A percentile compares a stretch with the other conserved stretches of the same genome.
These are phyloP conservation scores for Mesostigma viride DNA, from an alignment of 139 green algal species.

Conservation along the genomic window DNA sequence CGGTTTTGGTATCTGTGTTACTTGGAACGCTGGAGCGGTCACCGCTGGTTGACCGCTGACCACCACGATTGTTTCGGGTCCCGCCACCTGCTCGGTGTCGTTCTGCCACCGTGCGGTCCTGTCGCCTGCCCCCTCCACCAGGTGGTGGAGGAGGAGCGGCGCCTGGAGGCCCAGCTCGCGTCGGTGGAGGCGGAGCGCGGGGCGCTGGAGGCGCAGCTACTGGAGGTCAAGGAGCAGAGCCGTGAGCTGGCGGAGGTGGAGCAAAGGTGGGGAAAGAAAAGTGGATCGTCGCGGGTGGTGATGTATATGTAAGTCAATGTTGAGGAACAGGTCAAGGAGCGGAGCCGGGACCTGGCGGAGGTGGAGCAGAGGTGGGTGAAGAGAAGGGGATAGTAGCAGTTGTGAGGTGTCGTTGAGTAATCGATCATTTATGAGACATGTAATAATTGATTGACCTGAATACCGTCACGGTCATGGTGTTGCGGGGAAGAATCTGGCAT, in stretches of 20 bases:
- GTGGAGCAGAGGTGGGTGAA: constrained; percentile 15
- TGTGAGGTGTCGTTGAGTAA: background rate
- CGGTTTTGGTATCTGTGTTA: constrained; percentile 18
- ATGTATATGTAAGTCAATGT: background rate
- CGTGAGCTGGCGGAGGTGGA: constrained; percentile 2
- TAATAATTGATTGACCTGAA: too few relatives aligned
- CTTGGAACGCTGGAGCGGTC: constrained; percentile 11
- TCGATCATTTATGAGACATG: background rate
- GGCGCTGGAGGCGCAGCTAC: constrained; percentile 32
- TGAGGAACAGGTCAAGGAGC: background rate
- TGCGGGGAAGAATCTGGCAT: too few relatives aligned
- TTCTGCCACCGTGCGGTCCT: too few relatives aligned
- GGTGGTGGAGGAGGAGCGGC: constrained; percentile 23
- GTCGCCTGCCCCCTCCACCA: too few relatives aligned
- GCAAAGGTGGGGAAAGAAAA: constrained; percentile 10
- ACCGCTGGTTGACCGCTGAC: constrained; percentile 11
- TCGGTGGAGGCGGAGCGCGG: constrained; percentile 16
- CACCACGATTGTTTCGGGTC: background rate
- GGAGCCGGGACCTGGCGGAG: background rate
- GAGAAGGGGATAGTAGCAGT: background rate
- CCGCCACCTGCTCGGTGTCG: too few relatives aligned
- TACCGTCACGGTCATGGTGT: too few relatives aligned
- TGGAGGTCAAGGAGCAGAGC: constrained; percentile 19
- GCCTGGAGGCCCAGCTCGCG: constrained; percentile 36
- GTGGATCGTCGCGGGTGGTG: background rate